Evolutionary conservation across 2,329 filamentous ascomycete genomes (phyloP), one percentile per base, ranked within the genome.

Genomic region (Purpureocillium lavendulum): DNA sequence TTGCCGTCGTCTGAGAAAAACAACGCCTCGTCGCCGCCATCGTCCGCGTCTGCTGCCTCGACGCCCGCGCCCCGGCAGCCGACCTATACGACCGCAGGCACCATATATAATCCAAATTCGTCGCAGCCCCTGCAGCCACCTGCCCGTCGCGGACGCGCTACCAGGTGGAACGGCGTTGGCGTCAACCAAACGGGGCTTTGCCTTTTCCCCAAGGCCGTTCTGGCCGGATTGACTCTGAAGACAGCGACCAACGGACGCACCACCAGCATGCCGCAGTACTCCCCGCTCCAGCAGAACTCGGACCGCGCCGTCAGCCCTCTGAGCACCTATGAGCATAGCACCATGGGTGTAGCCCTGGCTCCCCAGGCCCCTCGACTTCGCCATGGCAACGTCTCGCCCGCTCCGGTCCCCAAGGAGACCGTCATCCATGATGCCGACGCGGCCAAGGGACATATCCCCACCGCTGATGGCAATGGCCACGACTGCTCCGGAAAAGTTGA

Each of bases 21-120:
- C 39, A 51, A 45, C 40, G 42, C 49, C 38, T 40, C 46, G 33
- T 49, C 50, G 24, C 47, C 46, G 33, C 39, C 46, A 31, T 49
- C 51, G 26, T 47, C 46, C 33, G 52, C 49, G 33, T 30, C 40
- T 24, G 32, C 43, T 14, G 46, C 50, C 36, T 41, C 41, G 21
- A 48, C 49, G 30, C 11, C 29, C 29, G 43, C 49, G 29, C 48
- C 43, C 41, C 58, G 51, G 40, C 63, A 65, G 44, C 59, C 60
- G 18, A 68, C 65, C 33, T 77, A 75, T 49, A 76, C 71, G 13
- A 76, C 73, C 7, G 73, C 73, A 16, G 73, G 73, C n/a, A 75
- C 73, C 4, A 60, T 73, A 35, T 75, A 72, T 56, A 71, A 72
- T 28, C 70, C 71, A 3, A 62, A 61, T 42, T 56, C 61, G 12